Evolutionary conservation across 1,284 basidiomycete species (phyloP), one percentile per base, ranked within the genome.

Genomic region (Malassezia restricta): DNA sequence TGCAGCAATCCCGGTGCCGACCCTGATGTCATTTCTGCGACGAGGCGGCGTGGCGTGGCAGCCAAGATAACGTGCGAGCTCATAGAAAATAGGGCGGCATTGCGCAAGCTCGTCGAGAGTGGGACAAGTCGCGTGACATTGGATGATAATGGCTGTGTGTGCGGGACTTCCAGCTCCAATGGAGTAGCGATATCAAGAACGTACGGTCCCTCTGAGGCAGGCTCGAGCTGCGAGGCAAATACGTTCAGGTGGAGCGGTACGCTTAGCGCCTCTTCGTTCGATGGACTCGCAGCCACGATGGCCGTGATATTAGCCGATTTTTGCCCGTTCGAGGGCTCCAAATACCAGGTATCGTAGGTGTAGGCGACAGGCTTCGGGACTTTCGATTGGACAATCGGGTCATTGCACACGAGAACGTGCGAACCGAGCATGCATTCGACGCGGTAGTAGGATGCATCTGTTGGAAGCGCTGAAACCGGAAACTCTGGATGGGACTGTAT

Each of bases 21-120:
- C 17, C 47, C 46, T 5, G 42, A 31, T 8, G 53, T 55, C 53
- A 55, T 55, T 44, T 49, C 53, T 8, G 48, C 53, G 6, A 55
- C 43, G n/a, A 55, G 43, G n/a, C 53, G 47, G 11, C 33, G 48
- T 27, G 35, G 43, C 24, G 53, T 55, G 9, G 53, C 53, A 8
- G 53, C 53, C 11, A 55, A 17, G 28, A 55, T 38, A 8, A 46
- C 42, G 24, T 47, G 47, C 12, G 37, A n/a, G 30, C 27, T 32
- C 29, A 27, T n/a, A 1, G 43, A 11, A 11, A 55, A 46, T 5
- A 50, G 33, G 11, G 6, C 38, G n/a, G 27, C n/a, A 15, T 50
- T 49, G 37, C 53, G 53, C 11, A 35, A 28, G 8, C 37, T 29
- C 8, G 32, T 17, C 31, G 51, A 47, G 8, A 49, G 6, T 14